These are phyloP conservation scores for Warburgia ugandensis DNA, from an alignment of 164 flowering plant species.

Conservation along the genomic window DNA sequence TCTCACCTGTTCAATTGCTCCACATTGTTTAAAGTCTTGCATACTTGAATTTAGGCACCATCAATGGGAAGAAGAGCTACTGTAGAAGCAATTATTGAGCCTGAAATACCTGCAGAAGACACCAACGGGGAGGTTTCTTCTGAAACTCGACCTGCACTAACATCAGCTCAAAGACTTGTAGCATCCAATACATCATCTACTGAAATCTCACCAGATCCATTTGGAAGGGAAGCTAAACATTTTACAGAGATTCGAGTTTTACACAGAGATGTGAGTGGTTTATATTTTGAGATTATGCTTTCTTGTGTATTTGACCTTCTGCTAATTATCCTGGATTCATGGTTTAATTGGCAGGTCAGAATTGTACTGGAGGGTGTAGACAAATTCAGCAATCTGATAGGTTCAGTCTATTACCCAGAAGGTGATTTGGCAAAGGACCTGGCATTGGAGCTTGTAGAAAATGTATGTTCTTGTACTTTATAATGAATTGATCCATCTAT, in stretches of 20 bases:
- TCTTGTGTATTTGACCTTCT: not conserved
- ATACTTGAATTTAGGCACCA: conserved; percentile 40
- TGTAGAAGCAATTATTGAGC: conserved; percentile 32
- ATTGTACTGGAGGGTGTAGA: conserved; percentile 93
- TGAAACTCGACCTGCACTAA: conserved; percentile 53
- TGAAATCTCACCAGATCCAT: conserved; percentile 67
- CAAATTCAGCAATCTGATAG: conserved; percentile 81
- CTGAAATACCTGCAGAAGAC: conserved; percentile 38
- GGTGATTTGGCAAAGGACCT: conserved; percentile 86
- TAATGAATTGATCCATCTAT: too few relatives aligned
- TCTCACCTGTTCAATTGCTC: too few relatives aligned
- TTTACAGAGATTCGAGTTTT: conserved; percentile 83
- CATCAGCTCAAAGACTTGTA: conserved; percentile 88
- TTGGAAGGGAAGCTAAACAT: conserved; percentile 85
- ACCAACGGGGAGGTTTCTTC: conserved; percentile 59
- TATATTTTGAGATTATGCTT: conserved; percentile 13
- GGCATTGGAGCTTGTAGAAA: conserved; percentile 85
- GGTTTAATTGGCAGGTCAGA: conserved; percentile 60
- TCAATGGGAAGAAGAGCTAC: conserved; percentile 69
- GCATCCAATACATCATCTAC: conserved; percentile 42
- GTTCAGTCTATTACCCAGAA: conserved; percentile 85
- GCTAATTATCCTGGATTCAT: conserved; percentile 12
- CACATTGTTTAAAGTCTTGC: not conserved
- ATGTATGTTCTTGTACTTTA: conserved; percentile 34
- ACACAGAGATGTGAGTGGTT: conserved; percentile 68